These are phyloP conservation scores for Hypericum androsaemum DNA, from an alignment of 345 rosid species.

Conservation along the genomic window DNA sequence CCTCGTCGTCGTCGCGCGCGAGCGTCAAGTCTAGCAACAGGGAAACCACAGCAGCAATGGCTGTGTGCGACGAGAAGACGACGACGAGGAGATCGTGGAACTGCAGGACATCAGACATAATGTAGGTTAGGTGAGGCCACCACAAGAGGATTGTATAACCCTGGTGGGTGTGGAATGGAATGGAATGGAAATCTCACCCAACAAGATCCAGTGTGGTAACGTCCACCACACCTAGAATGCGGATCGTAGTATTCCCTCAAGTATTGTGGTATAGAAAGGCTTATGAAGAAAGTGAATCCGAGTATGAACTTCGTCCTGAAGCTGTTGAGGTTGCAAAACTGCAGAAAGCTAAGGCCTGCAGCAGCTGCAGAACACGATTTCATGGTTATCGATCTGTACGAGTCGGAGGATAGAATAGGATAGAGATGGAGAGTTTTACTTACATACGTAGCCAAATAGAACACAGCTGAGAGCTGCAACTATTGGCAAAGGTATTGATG, in stretches of 20 bases:
- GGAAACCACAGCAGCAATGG: conserved; percentile 44
- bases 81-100: conserved; percentile 35
- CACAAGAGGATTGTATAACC: background rate
- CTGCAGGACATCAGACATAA: conserved; percentile 19
- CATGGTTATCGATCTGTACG: background rate
- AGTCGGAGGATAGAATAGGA: background rate
- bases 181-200: conserved; percentile 40
- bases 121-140: background rate
- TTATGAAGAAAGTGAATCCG: conserved; percentile 83
- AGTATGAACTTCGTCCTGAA: conserved; percentile 63
- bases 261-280: conserved; percentile 76
- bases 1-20: conserved; percentile 29
- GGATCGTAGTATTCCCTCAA: conserved; percentile 61
- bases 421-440: conserved; percentile 8
- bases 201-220: conserved; percentile 52
- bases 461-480: conserved; percentile 61
- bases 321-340: conserved; percentile 85
- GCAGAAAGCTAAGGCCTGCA: conserved; percentile 67
- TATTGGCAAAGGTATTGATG: conserved; percentile 81
- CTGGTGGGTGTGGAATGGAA: background rate
- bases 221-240: conserved; percentile 38
- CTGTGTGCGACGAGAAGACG: conserved; percentile 55
- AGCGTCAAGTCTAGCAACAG: conserved; percentile 45
- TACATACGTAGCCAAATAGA: conserved; percentile 80
- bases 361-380: conserved; percentile 33